Percentiles rank a stretch among this genome's conserved stretches.
These are phyloP conservation scores for Candida yuanshanica DNA, from an alignment of 805 yeast genomes.

Conservation along the genomic window DNA sequence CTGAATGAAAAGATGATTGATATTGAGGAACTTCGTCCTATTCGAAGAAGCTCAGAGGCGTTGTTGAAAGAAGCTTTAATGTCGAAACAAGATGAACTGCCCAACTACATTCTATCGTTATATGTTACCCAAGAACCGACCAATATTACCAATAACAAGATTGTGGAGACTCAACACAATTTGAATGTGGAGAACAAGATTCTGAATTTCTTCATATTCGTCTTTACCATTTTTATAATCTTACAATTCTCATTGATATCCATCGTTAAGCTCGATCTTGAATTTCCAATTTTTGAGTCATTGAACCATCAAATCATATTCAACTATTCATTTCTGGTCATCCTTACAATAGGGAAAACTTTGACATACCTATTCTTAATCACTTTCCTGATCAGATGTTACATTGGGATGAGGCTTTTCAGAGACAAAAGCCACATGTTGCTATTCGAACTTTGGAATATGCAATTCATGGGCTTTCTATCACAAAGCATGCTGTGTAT, in stretches of 20 bases:
- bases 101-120: background rate
- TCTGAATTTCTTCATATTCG: constrained; percentile 13
- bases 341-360: constrained; percentile 13
- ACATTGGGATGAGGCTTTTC: constrained; percentile 18
- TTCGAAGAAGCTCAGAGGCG: background rate
- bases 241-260: constrained; percentile 15
- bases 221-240: constrained; percentile 11
- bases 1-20: background rate
- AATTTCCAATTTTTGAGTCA: constrained; percentile 8
- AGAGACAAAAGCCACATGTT: constrained; percentile 11
- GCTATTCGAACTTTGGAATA: constrained; percentile 13
- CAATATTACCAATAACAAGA: constrained; percentile 9
- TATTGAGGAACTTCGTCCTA: background rate
- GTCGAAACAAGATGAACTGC: background rate
- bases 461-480: constrained; percentile 20
- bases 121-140: background rate
- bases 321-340: constrained; percentile 10
- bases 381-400: constrained; percentile 15
- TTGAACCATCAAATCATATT: constrained; percentile 9
- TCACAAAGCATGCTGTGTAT: constrained; percentile 9
- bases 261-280: constrained; percentile 15
- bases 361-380: constrained; percentile 14
- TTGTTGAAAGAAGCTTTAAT: background rate
- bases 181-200: constrained; percentile 15
- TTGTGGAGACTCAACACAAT: constrained; percentile 11